Evolutionary conservation across 352 stramenopile genomes (phyloP), one percentile per base, ranked within the genome.

Genomic region (Plasmopara halstedii): DNA sequence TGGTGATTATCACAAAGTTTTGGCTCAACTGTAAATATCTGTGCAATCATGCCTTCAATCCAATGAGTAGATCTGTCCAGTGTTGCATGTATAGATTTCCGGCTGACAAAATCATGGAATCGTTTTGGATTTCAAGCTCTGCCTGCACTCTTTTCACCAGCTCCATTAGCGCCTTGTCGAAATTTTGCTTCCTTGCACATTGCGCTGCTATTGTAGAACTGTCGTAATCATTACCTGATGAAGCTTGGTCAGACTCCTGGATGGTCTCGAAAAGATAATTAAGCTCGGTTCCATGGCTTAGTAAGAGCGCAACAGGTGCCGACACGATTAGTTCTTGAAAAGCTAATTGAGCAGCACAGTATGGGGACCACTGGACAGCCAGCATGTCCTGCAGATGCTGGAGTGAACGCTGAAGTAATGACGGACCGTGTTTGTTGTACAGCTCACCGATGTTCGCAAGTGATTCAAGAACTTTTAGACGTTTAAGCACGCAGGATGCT

Each of bases 311-410:
- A 31, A 56, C 6, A 4, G 52, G 48, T 21, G 57, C 50, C 14
- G 45, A 45, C 5, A 29, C 29, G 34, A 77, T 49, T 34, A 67
- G 17, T 17, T 70, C 54, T 35, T 72, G 58, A 11, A 72, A 29
- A 8, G 53, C 38, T 21, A 71, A 40, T 22, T 78, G 72, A 7
- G 61, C 43, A 1, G 42, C n/a, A 22, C 57, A 46, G 3, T 48
- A 11, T 3, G 27, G 36, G 7, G 58, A 67, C 72, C 72, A 84
- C 32, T 77, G 69, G 0, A 72, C 49, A 6, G 35, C 50, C 19
- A 67, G 53, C 29, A 65, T 61, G 13, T 14, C 36, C 6, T 48
- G 35, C 7, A 77, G 50, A 13, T 61, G 51, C 2, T 19, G 36
- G 0, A 57, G n/a, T 4, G 48, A 29, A 1, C 56, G 53, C 5